phyloP scores from a whole-genome alignment of 164 flowering plant genomes.

The Amborella trichopoda region DNA sequence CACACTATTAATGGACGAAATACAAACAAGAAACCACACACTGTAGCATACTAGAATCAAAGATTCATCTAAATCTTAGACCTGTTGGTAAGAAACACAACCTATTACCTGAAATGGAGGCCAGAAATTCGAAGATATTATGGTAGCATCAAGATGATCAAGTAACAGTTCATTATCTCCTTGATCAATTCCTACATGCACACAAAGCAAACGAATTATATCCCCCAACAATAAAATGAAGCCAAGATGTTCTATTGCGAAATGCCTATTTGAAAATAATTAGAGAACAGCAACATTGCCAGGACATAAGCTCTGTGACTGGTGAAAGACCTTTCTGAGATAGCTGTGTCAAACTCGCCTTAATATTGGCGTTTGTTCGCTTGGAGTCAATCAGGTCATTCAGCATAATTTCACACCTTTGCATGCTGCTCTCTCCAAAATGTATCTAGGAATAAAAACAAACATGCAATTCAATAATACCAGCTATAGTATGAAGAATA shows the following conservation, averaged over 20 bases:
- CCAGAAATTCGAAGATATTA: conserved; percentile 95
- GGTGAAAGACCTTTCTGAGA: conserved; percentile 39
- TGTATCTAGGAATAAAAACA: conserved; percentile 53
- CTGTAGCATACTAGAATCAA: no score
- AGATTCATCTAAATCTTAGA: no score
- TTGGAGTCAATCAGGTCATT: conserved; percentile 97
- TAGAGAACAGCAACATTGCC: no score
- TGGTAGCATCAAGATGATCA: conserved; percentile 69
- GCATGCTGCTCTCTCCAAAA: conserved; percentile 99
- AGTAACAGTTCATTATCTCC: conserved; percentile 38
- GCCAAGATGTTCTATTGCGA: neutral
- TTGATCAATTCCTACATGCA: conserved; percentile 20
- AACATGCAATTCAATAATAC: no score
- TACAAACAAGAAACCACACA: no score
- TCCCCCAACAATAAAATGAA: neutral
- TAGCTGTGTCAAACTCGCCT: conserved; percentile 48
- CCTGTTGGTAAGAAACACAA: no score
- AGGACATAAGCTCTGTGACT: no score
- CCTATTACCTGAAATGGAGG: conserved; percentile 84
- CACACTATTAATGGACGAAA: no score
- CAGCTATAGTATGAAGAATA: no score
- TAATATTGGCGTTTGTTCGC: conserved; percentile 78
- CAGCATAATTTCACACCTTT: conserved; percentile 94
- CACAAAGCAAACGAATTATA: no score
- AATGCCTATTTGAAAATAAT: neutral